Conservation (phyloP, 305 asterid species). For the Fraxinus angustifolia region DNA sequence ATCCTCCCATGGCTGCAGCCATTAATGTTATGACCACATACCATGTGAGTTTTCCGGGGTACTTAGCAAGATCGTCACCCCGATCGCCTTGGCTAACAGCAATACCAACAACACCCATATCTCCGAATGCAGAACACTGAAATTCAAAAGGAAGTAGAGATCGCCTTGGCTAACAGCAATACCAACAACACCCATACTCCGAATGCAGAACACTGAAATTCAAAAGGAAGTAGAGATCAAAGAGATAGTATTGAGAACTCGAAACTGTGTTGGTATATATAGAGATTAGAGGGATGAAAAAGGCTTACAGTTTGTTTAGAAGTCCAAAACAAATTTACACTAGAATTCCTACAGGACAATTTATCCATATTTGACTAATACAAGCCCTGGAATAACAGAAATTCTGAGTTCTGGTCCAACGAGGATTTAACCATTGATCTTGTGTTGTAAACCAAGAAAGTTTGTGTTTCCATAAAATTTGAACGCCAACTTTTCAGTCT, state of each 20-base stretch:
- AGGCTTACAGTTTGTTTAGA: not conserved
- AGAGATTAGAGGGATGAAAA: not conserved
- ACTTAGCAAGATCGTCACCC: not conserved
- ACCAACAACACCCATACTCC: conserved; percentile 1
- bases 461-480: not conserved
- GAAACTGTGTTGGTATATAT: not conserved
- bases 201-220: not conserved
- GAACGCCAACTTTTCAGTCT: not conserved
- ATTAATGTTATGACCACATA: conserved; percentile 3
- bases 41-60: conserved; percentile 12
- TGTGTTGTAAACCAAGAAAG: not conserved
- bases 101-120: not conserved
- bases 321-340: not conserved
- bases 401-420: not conserved
- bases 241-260: not conserved
- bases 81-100: not conserved
- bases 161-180: not conserved
- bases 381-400: not conserved
- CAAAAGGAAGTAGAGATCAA: not conserved
- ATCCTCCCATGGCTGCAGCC: conserved; percentile 21
- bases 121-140: not conserved
- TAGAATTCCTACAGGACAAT: not conserved
- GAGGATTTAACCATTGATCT: not conserved
- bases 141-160: not conserved
- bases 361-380: not conserved